These are phyloP conservation scores for Guyanaporus albipodus DNA, from an alignment of 768 basidiomycete genomes.

Conservation along the genomic window DNA sequence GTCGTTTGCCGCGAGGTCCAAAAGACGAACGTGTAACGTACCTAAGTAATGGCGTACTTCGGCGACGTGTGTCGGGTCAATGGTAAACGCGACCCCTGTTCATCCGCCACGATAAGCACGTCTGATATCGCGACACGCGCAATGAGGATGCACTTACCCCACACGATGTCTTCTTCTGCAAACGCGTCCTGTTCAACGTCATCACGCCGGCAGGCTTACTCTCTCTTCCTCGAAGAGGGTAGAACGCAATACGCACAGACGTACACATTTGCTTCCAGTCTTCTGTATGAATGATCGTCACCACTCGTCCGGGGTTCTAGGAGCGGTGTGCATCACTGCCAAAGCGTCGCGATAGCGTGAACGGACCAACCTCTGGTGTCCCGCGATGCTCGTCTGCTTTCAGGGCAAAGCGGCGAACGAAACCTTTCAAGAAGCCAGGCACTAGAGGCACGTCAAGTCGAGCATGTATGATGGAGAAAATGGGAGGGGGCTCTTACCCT, in stretches of 20 bases:
- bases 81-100: slow-evolving; percentile 79
- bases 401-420: slow-evolving; percentile 86
- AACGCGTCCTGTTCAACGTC: slow-evolving; percentile 22
- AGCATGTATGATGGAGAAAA: neutral
- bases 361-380: slow-evolving; percentile 61
- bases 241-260: slow-evolving; percentile 40
- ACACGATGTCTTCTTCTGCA: slow-evolving; percentile 36
- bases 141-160: slow-evolving; percentile 52
- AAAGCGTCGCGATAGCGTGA: slow-evolving; percentile 67
- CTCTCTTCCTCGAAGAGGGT: no score
- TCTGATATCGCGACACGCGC: neutral
- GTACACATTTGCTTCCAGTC: slow-evolving; percentile 76
- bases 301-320: slow-evolving; percentile 81
- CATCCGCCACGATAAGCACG: neutral
- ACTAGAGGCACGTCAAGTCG: slow-evolving; percentile 32
- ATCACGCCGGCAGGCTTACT: no score
- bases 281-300: slow-evolving; percentile 81
- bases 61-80: slow-evolving; percentile 68
- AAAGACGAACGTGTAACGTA: slow-evolving; percentile 26
- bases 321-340: slow-evolving; percentile 66
- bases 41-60: slow-evolving; percentile 83
- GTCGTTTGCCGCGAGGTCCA: neutral
- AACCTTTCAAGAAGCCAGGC: slow-evolving; percentile 84
- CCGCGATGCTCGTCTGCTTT: slow-evolving; percentile 91
- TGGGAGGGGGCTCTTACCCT: neutral